Conservation (phyloP, 176 grass and related monocot species). For the Aegilops longissima region DNA sequence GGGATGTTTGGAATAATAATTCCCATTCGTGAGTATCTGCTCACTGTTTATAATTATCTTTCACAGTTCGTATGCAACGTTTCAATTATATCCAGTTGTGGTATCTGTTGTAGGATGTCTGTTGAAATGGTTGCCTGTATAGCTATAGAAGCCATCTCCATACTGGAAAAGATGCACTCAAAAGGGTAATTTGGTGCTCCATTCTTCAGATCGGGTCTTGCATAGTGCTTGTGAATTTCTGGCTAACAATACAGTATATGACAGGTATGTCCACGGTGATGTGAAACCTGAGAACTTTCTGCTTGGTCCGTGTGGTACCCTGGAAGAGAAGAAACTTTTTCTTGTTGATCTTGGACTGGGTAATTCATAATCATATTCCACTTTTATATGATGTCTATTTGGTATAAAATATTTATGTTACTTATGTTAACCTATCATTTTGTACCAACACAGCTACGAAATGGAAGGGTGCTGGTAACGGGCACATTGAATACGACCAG, state of each 20-base stretch:
- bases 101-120: conserved; percentile 64
- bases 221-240: conserved; percentile 10
- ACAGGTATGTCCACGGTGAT: conserved; percentile 92
- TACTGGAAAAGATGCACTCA: conserved; percentile 90
- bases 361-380: conserved; percentile 48
- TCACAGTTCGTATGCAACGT: not conserved
- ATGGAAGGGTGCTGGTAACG: conserved; percentile 68
- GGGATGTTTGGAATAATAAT: conserved; percentile 99
- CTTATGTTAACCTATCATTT: conserved; percentile 23
- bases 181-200: conserved; percentile 64
- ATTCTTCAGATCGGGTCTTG: conserved; percentile 23
- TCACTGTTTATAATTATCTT: conserved; percentile 22
- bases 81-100: conserved; percentile 1
- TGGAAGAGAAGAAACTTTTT: conserved; percentile 94
- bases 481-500: conserved; percentile 64
- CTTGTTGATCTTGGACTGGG: conserved; percentile 99
- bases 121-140: conserved; percentile 99
- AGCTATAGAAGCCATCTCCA: conserved; percentile 94
- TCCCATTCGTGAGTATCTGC: conserved; percentile 64
- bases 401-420: conserved; percentile 26
- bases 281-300: conserved; percentile 97
- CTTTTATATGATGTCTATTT: conserved; percentile 10
- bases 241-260: conserved; percentile 41
- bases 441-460: conserved; percentile 54
- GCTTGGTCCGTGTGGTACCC: conserved; percentile 81